Evolutionary conservation across 148 eudicot species (phyloP), one percentile per base, ranked within the genome.

Genomic region (Simmondsia chinensis): DNA sequence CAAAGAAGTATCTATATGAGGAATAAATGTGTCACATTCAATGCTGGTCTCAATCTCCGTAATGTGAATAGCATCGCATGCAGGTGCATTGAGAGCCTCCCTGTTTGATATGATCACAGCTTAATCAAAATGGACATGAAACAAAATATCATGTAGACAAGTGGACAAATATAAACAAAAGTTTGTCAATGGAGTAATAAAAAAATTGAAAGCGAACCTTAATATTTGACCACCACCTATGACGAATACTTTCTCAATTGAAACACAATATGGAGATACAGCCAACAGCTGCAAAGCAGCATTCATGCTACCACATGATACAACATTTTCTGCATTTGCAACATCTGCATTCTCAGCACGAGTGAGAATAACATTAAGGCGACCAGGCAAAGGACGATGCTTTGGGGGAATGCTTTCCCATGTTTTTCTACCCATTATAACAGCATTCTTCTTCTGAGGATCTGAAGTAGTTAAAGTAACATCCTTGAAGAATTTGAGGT

Each of bases 341-440:
- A 61, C 60, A 30, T 54, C 69, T 32, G 57, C 65, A 39, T 64
- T 65, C 34, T 52, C 62, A 6, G 89, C 76, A 39, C 82, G 89
- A 46, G 89, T 85, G 11, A 91, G 66, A 47, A 91, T 70, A 16
- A 86, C 79, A 57, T 91, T 86, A 45, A 91, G 81, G 50, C 96
- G 82, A 36, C 96, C 86, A 20, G 87, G 75, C 58, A 91, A 63
- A 46, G 94, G 94, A 4, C 94, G 76, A 56, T 46, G 41, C 69
- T 62, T 58, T 8, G 48, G 33, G 6, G 95, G 96, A 38, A 91
- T 76, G 50, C 94, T 77, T 58, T 91, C 99, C 99, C 99, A 91
- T 21, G 99, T 91, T 71, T 91, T 91, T 55, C 99, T 85, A 12
- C 95, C 99, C 99, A 91, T 91, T 17, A 91, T 52, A 25, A 86